These are phyloP conservation scores for peach (Prunus persica) DNA, from an alignment of 306 rosid species.

Conservation along the genomic window DNA sequence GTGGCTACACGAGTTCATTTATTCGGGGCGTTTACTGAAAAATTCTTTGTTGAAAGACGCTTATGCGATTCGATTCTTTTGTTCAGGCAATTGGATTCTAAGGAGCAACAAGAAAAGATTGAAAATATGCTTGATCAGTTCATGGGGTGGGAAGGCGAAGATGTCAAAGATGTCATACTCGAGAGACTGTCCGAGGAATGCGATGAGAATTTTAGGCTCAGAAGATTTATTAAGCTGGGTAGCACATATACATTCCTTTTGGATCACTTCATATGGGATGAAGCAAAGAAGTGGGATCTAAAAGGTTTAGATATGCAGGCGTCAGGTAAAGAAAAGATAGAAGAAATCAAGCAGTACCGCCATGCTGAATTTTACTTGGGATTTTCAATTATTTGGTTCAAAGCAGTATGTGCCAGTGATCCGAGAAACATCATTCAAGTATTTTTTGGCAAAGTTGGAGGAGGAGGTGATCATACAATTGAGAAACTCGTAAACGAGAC, in stretches of 20 bases:
- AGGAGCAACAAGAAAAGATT: not conserved
- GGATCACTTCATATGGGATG: not conserved
- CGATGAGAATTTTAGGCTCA: not conserved
- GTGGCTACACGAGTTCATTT: not conserved
- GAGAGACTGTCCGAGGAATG: no score
- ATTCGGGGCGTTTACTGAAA: not conserved
- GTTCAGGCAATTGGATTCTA: not conserved
- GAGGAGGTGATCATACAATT: not conserved
- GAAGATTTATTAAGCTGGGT: not conserved
- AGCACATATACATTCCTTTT: no score
- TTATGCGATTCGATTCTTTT: not conserved
- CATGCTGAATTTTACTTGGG: not conserved
- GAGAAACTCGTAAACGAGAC: not conserved
- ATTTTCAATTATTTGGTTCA: not conserved
- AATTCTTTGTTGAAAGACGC: not conserved
- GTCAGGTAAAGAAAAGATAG: not conserved
- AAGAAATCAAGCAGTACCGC: not conserved
- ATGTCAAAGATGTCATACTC: not conserved
- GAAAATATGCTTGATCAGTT: not conserved
- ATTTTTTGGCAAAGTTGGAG: not conserved
- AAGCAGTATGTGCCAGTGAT: not conserved
- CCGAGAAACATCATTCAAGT: not conserved
- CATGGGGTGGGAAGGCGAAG: not conserved
- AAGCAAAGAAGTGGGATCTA: not conserved
- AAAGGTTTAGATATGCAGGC: not conserved